Conservation (phyloP, 2,329 filamentous ascomycete species). For the Epichloe uncinata region DNA sequence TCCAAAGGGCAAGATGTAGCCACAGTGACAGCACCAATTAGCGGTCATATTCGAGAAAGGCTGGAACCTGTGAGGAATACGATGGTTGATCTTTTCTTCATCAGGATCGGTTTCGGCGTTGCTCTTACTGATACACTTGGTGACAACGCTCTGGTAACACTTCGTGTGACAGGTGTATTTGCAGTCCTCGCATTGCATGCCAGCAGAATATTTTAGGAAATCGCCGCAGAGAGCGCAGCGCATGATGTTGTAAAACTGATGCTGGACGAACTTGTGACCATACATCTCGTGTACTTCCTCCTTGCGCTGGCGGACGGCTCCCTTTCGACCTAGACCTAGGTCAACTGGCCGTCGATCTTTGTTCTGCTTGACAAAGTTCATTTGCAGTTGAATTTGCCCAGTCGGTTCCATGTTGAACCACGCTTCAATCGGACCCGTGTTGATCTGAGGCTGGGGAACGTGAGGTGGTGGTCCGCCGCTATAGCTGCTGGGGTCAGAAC, state of each 20-base stretch:
- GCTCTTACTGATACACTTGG: slow-evolving; percentile 98
- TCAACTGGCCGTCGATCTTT: slow-evolving; percentile 75
- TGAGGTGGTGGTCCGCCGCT: slow-evolving; percentile 17
- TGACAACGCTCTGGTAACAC: slow-evolving; percentile 92
- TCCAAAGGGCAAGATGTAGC: slow-evolving; percentile 87
- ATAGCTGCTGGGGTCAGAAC: slow-evolving; percentile 12
- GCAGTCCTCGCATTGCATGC: slow-evolving; percentile 99
- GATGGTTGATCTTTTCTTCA: slow-evolving; percentile 98
- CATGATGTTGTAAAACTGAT: slow-evolving; percentile 99
- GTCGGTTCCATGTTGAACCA: slow-evolving; percentile 97
- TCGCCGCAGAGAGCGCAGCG: slow-evolving; percentile 95
- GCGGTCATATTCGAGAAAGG: slow-evolving; percentile 96
- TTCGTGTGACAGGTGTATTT: slow-evolving; percentile 99
- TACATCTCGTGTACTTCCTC: slow-evolving; percentile 98
- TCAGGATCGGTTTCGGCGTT: slow-evolving; percentile 97
- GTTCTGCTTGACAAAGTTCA: slow-evolving; percentile 86
- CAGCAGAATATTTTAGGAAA: slow-evolving; percentile 95
- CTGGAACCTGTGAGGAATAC: slow-evolving; percentile 93
- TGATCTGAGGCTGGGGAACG: slow-evolving; percentile 35
- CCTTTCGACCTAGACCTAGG: slow-evolving; percentile 83
- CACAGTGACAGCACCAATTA: slow-evolving; percentile 99
- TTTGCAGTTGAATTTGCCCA: slow-evolving; percentile 77
- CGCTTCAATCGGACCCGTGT: slow-evolving; percentile 60
- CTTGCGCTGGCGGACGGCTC: slow-evolving; percentile 92
- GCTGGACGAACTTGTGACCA: slow-evolving; percentile 95